Conservation (phyloP, 202 grass and related monocot species). For the Dendrocalamus latiflorus region DNA sequence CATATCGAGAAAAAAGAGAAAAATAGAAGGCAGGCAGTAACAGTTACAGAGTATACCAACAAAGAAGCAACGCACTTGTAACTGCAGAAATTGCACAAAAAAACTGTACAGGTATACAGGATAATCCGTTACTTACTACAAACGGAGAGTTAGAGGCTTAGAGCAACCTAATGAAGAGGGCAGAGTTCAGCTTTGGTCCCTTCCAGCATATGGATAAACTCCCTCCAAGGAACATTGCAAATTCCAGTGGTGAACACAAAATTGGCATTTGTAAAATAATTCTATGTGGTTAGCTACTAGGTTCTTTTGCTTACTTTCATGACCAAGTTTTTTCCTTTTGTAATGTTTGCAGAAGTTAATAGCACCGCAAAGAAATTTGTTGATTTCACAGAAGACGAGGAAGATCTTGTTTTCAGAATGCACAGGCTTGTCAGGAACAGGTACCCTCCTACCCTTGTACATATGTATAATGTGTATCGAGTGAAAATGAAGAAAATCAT, state of each 20-base stretch:
- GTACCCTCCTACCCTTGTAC: slow-evolving; percentile 13
- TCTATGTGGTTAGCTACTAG: neutral
- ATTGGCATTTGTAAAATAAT: neutral
- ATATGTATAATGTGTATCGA: neutral
- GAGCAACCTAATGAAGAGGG: neutral
- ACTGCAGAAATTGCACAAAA: neutral
- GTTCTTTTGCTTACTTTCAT: slow-evolving; percentile 8
- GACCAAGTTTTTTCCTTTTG: neutral
- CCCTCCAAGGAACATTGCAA: neutral
- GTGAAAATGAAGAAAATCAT: slow-evolving; percentile 7
- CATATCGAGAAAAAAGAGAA: neutral
- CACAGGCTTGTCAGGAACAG: slow-evolving; percentile 50
- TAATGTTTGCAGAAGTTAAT: slow-evolving; percentile 29
- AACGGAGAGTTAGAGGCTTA: neutral
- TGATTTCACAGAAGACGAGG: slow-evolving; percentile 45
- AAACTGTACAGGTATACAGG: neutral
- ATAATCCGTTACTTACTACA: neutral
- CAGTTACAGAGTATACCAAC: neutral
- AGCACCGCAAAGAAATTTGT: slow-evolving; percentile 25
- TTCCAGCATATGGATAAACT: neutral
- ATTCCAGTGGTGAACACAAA: neutral
- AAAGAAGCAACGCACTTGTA: neutral
- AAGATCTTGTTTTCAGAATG: slow-evolving; percentile 55
- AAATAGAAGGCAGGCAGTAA: neutral
- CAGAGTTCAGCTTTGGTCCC: neutral